A percentile compares a stretch with the other conserved stretches of the same genome.
These are phyloP conservation scores for Geotrichum bryndzae DNA, from an alignment of 1,139 yeast species.

Conservation along the genomic window DNA sequence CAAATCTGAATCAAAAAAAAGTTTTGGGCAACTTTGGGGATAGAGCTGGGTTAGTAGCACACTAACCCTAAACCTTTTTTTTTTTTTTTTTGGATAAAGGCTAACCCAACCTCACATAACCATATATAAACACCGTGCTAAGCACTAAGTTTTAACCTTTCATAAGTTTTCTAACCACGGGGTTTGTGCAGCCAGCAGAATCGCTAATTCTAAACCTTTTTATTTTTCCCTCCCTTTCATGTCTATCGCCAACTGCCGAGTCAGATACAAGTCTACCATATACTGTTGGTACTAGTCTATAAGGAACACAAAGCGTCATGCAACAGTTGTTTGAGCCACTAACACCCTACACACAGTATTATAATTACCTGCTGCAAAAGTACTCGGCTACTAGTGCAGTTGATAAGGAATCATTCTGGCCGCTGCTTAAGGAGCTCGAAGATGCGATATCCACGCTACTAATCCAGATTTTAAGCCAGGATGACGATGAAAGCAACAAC, in stretches of 20 bases:
- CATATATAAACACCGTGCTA: too few species aligned
- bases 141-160: too few species aligned
- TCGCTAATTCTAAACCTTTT: not conserved
- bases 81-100: not conserved
- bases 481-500: not conserved
- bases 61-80: not conserved
- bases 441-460: not conserved
- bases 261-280: not conserved
- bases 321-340: not conserved
- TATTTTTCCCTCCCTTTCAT: not conserved
- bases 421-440: slow-evolving; percentile 1
- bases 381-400: not conserved
- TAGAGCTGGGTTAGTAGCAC: not conserved
- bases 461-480: not conserved
- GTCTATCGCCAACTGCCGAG: not conserved
- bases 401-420: not conserved
- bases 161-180: not conserved
- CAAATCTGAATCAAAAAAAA: not conserved
- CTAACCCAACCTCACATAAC: not conserved
- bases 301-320: not conserved
- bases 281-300: not conserved
- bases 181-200: not conserved
- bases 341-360: not conserved
- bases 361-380: not conserved
- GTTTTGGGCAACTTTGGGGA: not conserved